These are phyloP conservation scores for Cladosporium halotolerans DNA, from an alignment of 2,329 filamentous ascomycete genomes.

Conservation along the genomic window DNA sequence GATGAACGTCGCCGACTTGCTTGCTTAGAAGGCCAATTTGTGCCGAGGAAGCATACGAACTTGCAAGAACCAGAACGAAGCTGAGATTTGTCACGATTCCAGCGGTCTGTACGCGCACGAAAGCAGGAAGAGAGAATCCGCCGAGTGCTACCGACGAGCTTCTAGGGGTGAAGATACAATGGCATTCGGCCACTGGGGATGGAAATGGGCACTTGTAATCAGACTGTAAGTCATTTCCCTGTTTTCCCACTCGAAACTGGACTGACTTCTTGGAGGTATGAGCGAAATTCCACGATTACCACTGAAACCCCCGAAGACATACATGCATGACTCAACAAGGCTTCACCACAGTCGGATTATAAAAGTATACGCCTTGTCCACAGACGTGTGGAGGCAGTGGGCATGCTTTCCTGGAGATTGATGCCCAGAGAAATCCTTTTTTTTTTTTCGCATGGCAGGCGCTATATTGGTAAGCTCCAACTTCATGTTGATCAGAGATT, in stretches of 20 bases:
- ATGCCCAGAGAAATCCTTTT: no score
- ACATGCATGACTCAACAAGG: no score
- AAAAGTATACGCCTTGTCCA: no score
- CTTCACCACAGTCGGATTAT: no score
- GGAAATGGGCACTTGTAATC: slow-evolving; percentile 27
- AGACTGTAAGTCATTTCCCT: slow-evolving; percentile 20
- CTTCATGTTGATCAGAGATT: no score
- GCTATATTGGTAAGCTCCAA: no score
- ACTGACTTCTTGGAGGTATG: neutral
- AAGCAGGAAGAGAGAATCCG: neutral
- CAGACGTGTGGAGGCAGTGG: no score
- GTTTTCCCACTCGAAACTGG: neutral
- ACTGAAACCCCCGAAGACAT: neutral
- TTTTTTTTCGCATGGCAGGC: no score
- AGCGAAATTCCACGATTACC: neutral
- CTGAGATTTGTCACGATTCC: neutral
- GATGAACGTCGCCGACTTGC: slow-evolving; percentile 61
- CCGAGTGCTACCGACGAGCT: no score
- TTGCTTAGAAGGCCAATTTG: slow-evolving; percentile 22
- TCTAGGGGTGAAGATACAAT: neutral
- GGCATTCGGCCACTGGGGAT: slow-evolving; percentile 29
- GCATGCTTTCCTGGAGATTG: no score
- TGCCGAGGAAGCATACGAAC: neutral
- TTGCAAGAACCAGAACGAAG: neutral
- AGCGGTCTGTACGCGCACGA: neutral